Conservation (phyloP, 768 basidiomycete species). For the Mycena latifolia region DNA sequence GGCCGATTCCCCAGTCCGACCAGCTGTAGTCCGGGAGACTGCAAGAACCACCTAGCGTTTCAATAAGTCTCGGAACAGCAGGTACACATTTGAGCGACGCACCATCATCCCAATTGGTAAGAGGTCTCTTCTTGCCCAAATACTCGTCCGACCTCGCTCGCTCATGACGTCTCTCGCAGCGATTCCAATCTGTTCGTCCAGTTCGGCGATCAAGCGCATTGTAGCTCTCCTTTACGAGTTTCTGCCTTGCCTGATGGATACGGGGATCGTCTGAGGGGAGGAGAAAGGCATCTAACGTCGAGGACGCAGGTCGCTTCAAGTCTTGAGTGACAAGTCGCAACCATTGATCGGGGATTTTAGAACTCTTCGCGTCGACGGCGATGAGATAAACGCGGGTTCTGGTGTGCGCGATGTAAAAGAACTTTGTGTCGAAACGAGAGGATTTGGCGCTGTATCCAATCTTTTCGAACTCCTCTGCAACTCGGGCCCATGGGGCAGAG, state of each 20-base stretch:
- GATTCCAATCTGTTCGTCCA: constrained; percentile 90
- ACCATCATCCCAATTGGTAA: constrained; percentile 96
- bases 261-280: constrained; percentile 92
- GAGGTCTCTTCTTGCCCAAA: constrained; percentile 84
- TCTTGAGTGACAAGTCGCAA: constrained; percentile 66
- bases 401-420: constrained; percentile 95
- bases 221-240: constrained; percentile 78
- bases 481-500: constrained; percentile 86
- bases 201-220: constrained; percentile 74
- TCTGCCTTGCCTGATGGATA: constrained; percentile 89
- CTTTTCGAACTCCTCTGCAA: constrained; percentile 80
- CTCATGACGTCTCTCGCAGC: constrained; percentile 94
- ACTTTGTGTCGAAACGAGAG: constrained; percentile 84
- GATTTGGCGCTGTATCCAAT: constrained; percentile 81
- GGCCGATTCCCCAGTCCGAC: constrained; percentile 93
- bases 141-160: constrained; percentile 87
- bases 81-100: constrained; percentile 36
- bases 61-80: constrained; percentile 3
- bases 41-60: constrained; percentile 77
- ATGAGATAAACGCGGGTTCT: constrained; percentile 91
- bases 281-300: constrained; percentile 92
- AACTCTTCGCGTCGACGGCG: constrained; percentile 76
- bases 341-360: constrained; percentile 79
- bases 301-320: constrained; percentile 87
- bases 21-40: constrained; percentile 91